phyloP scores from a whole-genome alignment of 345 rosid species.

The Reutealis trisperma region DNA sequence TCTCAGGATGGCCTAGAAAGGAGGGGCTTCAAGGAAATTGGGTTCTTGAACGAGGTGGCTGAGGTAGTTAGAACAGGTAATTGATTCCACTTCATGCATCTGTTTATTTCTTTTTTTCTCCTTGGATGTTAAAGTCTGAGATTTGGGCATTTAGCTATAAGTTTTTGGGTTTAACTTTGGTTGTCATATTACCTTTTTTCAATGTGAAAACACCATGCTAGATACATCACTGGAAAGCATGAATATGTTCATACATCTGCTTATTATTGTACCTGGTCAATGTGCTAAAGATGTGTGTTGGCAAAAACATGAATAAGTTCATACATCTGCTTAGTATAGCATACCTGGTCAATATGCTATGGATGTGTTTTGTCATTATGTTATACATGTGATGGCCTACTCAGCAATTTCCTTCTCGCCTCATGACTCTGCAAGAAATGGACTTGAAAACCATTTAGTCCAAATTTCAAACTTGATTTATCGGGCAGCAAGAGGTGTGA shows the following conservation, averaged over 20 bases:
- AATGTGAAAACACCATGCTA: not conserved
- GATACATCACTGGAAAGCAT: too few species aligned
- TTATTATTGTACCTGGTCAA: not conserved
- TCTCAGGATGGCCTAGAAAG: conserved; percentile 91
- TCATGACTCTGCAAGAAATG: not conserved
- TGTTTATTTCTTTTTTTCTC: not conserved
- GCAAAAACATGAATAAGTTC: not conserved
- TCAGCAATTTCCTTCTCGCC: not conserved
- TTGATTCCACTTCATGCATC: not conserved
- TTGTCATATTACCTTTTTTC: not conserved
- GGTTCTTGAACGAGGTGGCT: conserved; percentile 76
- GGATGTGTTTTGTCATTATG: not conserved
- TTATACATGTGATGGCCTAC: not conserved
- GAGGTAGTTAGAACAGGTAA: conserved; percentile 94
- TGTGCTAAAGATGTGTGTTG: too few species aligned
- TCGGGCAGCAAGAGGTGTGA: not conserved
- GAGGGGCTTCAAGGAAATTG: conserved; percentile 88
- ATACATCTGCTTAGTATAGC: not conserved
- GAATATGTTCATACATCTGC: too few species aligned
- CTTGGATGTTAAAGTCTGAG: not conserved
- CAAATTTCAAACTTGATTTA: not conserved
- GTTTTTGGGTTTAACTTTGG: not conserved
- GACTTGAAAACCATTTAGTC: not conserved
- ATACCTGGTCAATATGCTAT: conserved; percentile 4
- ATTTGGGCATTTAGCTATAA: too few species aligned